phyloP scores from a whole-genome alignment of 768 basidiomycete species.

The Lentinula boryana region DNA sequence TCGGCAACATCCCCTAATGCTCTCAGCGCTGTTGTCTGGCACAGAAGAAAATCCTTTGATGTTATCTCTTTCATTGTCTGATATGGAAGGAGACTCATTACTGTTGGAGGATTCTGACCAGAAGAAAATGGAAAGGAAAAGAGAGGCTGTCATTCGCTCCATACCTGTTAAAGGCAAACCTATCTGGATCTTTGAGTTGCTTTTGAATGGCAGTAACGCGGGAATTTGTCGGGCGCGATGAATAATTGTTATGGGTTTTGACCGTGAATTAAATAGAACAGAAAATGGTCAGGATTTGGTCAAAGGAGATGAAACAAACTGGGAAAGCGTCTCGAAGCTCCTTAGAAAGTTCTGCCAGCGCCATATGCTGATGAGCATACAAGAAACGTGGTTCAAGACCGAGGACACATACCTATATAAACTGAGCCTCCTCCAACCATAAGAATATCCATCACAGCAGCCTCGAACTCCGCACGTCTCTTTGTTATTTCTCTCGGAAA shows the following conservation, averaged over 20 bases:
- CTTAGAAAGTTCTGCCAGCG: conserved; percentile 17
- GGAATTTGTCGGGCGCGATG: conserved; percentile 38
- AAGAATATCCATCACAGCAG: conserved; percentile 36
- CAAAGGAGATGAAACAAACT: conserved; percentile 11
- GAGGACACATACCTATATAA: conserved; percentile 31
- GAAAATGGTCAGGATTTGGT: neutral
- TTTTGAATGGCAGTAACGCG: conserved; percentile 26
- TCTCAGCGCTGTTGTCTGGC: too few species aligned
- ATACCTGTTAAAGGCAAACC: too few species aligned
- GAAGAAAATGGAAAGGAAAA: too few species aligned
- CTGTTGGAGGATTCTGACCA: too few species aligned
- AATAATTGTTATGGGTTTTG: conserved; percentile 31
- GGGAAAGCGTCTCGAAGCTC: conserved; percentile 17
- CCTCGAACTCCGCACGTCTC: conserved; percentile 29
- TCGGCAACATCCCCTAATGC: too few species aligned
- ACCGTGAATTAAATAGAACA: neutral
- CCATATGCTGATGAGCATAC: neutral
- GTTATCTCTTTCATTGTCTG: too few species aligned
- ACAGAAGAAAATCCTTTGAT: too few species aligned
- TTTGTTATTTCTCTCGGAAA: conserved; percentile 31
- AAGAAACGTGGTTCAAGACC: neutral
- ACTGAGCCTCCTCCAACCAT: conserved; percentile 55
- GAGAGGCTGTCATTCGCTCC: too few species aligned
- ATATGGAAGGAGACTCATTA: too few species aligned
- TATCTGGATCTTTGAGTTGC: conserved; percentile 22